A percentile compares a stretch with the other conserved stretches of the same genome.
Evolutionary conservation across 169 alveolate genomes (phyloP).

Genomic region (Theileria parva): DNA sequence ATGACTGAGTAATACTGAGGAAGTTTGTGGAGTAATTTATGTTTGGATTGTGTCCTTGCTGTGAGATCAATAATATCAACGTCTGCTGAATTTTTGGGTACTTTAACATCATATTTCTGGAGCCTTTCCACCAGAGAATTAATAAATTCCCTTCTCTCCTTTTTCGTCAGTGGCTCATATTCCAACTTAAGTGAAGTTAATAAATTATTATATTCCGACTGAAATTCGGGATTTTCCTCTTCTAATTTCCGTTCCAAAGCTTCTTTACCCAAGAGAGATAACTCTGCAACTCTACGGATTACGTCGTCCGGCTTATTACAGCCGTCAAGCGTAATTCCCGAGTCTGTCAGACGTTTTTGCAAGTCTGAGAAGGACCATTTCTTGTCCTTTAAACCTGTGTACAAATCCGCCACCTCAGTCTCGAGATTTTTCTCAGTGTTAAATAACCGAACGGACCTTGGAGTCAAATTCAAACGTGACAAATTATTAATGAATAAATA

Average conservation of each 20-base stretch:
- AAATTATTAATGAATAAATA: not conserved
- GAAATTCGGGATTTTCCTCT: slow-evolving; percentile 36
- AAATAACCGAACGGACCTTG: not conserved
- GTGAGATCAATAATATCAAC: slow-evolving; percentile 22
- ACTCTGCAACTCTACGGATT: slow-evolving; percentile 49
- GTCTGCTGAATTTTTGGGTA: slow-evolving; percentile 13
- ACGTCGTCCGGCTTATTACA: slow-evolving; percentile 66
- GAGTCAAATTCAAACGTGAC: not conserved
- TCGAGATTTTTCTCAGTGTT: slow-evolving; percentile 15
- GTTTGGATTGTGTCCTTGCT: slow-evolving; percentile 23
- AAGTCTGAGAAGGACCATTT: slow-evolving; percentile 46
- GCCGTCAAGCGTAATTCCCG: slow-evolving; percentile 52
- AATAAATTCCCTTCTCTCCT: slow-evolving; percentile 21
- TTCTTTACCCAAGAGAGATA: slow-evolving; percentile 46
- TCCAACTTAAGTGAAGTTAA: not conserved
- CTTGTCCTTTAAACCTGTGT: slow-evolving; percentile 32
- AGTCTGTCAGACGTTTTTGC: slow-evolving; percentile 28
- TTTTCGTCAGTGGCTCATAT: slow-evolving; percentile 12
- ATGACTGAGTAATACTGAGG: no score
- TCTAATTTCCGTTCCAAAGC: slow-evolving; percentile 19
- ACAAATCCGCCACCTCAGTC: slow-evolving; percentile 25
- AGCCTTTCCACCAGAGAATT: slow-evolving; percentile 5
- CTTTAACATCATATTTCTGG: not conserved
- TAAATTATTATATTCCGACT: not conserved
- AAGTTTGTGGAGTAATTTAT: slow-evolving; percentile 18